phyloP scores from a whole-genome alignment of 306 rosid species.

The Medicago ruthenica region DNA sequence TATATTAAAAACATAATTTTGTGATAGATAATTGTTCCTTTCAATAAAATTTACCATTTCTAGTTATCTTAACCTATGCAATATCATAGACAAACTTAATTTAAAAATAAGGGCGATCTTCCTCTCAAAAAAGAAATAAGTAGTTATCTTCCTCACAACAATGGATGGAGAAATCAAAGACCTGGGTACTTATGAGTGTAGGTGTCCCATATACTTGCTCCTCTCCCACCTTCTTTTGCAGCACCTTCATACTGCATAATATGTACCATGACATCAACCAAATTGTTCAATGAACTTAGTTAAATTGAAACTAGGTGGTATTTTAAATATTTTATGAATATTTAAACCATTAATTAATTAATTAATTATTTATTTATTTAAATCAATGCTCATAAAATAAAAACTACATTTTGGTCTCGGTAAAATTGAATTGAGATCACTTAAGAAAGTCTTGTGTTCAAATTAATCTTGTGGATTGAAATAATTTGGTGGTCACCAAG shows the following conservation, averaged over 20 bases:
- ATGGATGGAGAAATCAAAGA: too few species aligned
- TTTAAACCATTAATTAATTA: background rate
- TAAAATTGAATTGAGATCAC: background rate
- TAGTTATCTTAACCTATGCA: too few species aligned
- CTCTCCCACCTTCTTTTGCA: slow-evolving; percentile 26
- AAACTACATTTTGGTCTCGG: background rate
- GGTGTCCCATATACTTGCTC: slow-evolving; percentile 10
- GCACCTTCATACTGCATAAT: slow-evolving; percentile 25
- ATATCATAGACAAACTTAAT: too few species aligned
- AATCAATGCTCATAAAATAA: background rate
- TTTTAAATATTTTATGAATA: background rate
- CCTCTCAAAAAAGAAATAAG: too few species aligned
- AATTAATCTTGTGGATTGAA: background rate
- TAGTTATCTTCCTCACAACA: too few species aligned
- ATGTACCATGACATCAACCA: background rate
- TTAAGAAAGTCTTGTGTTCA: too few species aligned
- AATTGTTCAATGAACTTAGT: background rate
- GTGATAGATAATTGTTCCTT: too few species aligned
- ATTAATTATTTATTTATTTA: too few species aligned
- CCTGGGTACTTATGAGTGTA: background rate
- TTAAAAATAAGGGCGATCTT: too few species aligned
- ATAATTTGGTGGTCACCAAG: background rate
- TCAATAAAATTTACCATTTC: too few species aligned
- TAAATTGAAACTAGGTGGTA: background rate
- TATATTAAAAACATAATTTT: too few species aligned